Evolutionary conservation across 192 early-diverging fungal species (phyloP), one percentile per base, ranked within the genome.

Genomic region (Allomyces macrogynus): DNA sequence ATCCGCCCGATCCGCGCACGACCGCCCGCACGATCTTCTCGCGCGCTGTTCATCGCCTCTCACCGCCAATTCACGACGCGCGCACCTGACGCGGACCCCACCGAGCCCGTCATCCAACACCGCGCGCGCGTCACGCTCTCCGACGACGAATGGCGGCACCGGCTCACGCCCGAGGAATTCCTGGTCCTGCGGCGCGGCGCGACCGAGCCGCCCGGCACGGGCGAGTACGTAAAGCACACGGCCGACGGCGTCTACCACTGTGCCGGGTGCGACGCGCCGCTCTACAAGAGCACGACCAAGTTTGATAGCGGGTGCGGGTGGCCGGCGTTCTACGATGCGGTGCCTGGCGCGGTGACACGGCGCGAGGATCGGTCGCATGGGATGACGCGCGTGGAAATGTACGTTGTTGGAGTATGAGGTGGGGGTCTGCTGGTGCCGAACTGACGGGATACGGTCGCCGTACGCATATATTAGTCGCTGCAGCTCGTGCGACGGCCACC

Each of bases 281-380:
- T 97, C 14, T 97, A 97, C 80, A 83, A 75, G 22, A 89, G 89
- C 3, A 74, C 73, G 1, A 89, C 88, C 62, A 97, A 97, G 78
- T 95, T 97, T 65, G 76, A 90, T 66, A 86, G 83, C 12, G 87
- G 86, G 40, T 95, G 95, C 71, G 94, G 95, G n/a, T 97, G 94
- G 92, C 90, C 90, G 4, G 92, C 95, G 49, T 97, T 94, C 74
- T 97, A 87, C 73, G 90, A 91, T 74, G 80, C 84, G 61, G 79
- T 89, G 24, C 87, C 86, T 14, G 78, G 82, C 27, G 92, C 92
- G 5, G 74, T 94, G 57, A 71, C 65, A 24, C 84, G 87, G 26
- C 76, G 86, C 62, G 80, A 80, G 26, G 92, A 94, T 69, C 62
- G 5, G n/a, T 78, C 86, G 5, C 62, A 65, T 43, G 87, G 86